Base-by-base conservation (phyloP, 2,329 filamentous ascomycete genomes). In the Chalaropsis ovoidea region DNA sequence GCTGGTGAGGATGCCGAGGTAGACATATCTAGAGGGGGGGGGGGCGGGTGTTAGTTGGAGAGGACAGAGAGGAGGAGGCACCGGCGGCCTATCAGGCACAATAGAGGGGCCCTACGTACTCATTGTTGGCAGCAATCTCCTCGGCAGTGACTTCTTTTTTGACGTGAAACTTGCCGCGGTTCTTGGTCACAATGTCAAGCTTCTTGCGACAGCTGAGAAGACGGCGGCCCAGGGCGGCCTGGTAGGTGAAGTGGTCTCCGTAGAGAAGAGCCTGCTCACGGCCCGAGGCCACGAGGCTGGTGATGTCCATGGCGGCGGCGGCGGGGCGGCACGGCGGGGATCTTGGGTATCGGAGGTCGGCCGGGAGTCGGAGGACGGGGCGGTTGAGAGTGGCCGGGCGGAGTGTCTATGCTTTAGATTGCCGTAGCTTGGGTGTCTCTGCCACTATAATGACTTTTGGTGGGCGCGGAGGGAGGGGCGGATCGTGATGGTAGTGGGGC, bases 191-290 rank as follows among this genome's bases (percentile, higher is more conserved):
- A 72, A 91, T 86, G 61, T 88, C 89, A 65, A 97, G 82, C 78
- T 89, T 93, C 80, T 88, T 93, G 73, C 91, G 87, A 71, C 88
- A 81, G 72, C 87, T 90, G 74, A 90, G 87, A 67, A 99, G 81
- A 72, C 89, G 87, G 73, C 90, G 89, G 69, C 87, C 85, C 62
- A 95, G 81, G 74, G 90, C 88, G 61, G 80, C 80, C 72, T 91
- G 87, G 75, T 97, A 97, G 66, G 87, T 87, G 72, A 84, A 85
- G 77, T 96, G 92, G 77, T 96, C 91, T 70, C 91, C 92, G 70
- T 94, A 86, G 39, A 95, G 83, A 63, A 96, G 86, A 45, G 90
- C 90, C 72, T 89, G 84, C 74, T 95, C 89, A 69, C 94, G 83
- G 70, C 88, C 86, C 64, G 86, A 84, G 72, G 91, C 82, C 70